phyloP scores from a whole-genome alignment of 2,329 filamentous ascomycete species.

The Gliomastix tumulicola region DNA sequence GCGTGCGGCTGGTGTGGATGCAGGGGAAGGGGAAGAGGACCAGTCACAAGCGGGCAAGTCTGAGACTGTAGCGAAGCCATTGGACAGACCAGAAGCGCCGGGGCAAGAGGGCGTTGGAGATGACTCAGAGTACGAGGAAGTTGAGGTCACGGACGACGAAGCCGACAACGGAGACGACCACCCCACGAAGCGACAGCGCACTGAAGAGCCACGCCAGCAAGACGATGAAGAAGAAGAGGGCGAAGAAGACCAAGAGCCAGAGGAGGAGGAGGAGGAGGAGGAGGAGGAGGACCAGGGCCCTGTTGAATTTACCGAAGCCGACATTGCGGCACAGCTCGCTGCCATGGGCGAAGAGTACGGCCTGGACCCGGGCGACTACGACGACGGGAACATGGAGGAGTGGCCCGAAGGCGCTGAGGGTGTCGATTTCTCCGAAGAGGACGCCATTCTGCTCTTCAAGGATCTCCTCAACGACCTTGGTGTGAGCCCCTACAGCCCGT shows the following conservation, averaged over 20 bases:
- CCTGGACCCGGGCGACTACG: constrained; percentile 70
- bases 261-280: constrained; percentile 52
- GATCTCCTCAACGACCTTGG: constrained; percentile 77
- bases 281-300: constrained; percentile 41
- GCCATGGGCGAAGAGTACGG: constrained; percentile 85
- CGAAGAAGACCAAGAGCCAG: constrained; percentile 32
- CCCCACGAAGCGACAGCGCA: constrained; percentile 53
- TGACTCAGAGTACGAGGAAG: constrained; percentile 70
- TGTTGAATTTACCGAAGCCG: constrained; percentile 86
- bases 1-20: constrained; percentile 50
- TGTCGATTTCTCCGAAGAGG: constrained; percentile 63
- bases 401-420: constrained; percentile 70
- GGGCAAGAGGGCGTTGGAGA: constrained; percentile 17
- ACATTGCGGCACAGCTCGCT: constrained; percentile 86
- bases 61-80: constrained; percentile 17
- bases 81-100: constrained; percentile 6
- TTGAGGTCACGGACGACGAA: constrained; percentile 51
- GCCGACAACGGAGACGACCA: constrained; percentile 26
- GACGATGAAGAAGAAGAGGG: constrained; percentile 42
- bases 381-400: constrained; percentile 51
- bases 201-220: too few species aligned
- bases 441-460: constrained; percentile 72
- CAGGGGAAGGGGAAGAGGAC: constrained; percentile 13
- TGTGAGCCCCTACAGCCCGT: constrained; percentile 83
- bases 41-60: neutral